Conservation (phyloP, 306 rosid genomes). For the Castanea mollissima region DNA sequence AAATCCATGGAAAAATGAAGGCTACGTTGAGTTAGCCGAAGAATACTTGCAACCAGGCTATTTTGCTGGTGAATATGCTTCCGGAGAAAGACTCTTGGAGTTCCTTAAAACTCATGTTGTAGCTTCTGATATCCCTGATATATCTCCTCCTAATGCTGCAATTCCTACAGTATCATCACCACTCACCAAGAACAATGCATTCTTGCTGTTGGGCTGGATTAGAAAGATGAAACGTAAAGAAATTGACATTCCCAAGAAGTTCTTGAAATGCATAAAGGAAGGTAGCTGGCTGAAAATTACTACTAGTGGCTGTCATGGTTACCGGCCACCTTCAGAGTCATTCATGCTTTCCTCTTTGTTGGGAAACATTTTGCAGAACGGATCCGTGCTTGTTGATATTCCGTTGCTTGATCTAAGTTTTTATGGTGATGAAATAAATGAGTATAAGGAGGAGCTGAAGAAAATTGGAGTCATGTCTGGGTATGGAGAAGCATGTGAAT, state of each 20-base stretch:
- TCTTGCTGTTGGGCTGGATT: conserved; percentile 71
- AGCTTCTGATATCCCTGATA: conserved; percentile 62
- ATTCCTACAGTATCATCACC: conserved; percentile 47
- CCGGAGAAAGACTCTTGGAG: conserved; percentile 8
- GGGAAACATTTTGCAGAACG: conserved; percentile 52
- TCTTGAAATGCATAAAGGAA: conserved; percentile 50
- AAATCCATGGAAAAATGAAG: conserved; percentile 57
- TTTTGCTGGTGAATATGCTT: conserved; percentile 37
- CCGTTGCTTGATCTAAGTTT: conserved; percentile 52
- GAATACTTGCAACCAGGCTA: conserved; percentile 26
- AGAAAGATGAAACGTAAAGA: conserved; percentile 10
- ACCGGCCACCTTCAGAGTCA: conserved; percentile 59
- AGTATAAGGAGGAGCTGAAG: conserved; percentile 56
- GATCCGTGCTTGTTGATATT: conserved; percentile 61
- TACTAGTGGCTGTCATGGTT: conserved; percentile 27
- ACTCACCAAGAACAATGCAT: conserved; percentile 52
- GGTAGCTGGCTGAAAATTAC: conserved; percentile 69
- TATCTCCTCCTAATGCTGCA: conserved; percentile 55
- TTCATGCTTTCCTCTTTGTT: conserved; percentile 45
- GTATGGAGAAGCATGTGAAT: conserved; percentile 58
- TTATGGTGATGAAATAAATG: conserved; percentile 43
- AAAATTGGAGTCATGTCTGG: conserved; percentile 67
- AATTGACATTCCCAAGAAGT: conserved; percentile 30
- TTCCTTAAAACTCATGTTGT: conserved; percentile 41
- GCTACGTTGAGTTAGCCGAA: conserved; percentile 57